Evolutionary conservation across 1,284 basidiomycete species (phyloP).

Genomic region (Paramarasmius palmivorus): DNA sequence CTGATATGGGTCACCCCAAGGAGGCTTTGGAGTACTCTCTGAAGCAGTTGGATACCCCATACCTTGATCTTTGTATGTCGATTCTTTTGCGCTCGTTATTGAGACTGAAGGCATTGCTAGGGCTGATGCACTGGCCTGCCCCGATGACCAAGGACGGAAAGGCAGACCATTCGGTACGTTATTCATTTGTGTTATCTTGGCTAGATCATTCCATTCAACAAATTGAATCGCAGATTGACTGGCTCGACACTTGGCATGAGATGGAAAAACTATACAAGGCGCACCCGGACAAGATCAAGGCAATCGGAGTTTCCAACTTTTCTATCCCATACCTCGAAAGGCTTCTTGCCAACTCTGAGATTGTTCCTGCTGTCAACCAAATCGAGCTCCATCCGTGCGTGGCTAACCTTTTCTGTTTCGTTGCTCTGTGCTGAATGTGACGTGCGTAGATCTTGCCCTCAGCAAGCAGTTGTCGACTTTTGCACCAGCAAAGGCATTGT

Average conservation of each 20-base stretch:
- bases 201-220: not conserved
- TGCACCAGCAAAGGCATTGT: conserved; percentile 64
- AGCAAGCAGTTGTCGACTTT: conserved; percentile 62
- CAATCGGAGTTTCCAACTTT: conserved; percentile 79
- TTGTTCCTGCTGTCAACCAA: conserved; percentile 82
- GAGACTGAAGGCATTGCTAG: conserved; percentile 28
- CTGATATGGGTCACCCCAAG: conserved; percentile 61
- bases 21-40: conserved; percentile 75
- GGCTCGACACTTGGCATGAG: conserved; percentile 78
- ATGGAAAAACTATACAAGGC: conserved; percentile 72
- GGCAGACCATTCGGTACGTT: conserved; percentile 43
- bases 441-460: conserved; percentile 53
- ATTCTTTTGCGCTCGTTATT: not conserved
- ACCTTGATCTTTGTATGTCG: conserved; percentile 70
- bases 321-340: conserved; percentile 60
- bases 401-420: conserved; percentile 6
- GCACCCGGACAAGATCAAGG: conserved; percentile 67
- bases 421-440: not conserved
- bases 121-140: conserved; percentile 82
- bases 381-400: conserved; percentile 76
- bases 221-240: conserved; percentile 40
- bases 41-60: conserved; percentile 66
- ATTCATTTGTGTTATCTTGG: not conserved
- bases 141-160: conserved; percentile 54
- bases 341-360: conserved; percentile 57